These are phyloP conservation scores for Purpureocillium lavendulum DNA, from an alignment of 2,329 filamentous ascomycete species.

Conservation along the genomic window DNA sequence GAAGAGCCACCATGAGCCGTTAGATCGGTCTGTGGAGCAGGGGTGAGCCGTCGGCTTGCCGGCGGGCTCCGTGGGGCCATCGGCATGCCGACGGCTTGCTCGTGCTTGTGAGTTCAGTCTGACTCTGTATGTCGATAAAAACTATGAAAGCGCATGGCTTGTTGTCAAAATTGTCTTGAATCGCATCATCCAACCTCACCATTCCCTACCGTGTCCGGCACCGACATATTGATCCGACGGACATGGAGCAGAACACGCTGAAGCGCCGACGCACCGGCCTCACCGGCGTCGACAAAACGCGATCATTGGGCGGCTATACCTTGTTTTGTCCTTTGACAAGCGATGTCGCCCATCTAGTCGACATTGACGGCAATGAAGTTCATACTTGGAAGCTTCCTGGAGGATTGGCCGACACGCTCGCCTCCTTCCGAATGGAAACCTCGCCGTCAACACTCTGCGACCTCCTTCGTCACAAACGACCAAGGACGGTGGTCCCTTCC, in stretches of 20 bases:
- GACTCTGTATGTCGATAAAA: no score
- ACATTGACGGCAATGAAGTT: constrained; percentile 18
- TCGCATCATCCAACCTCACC: no score
- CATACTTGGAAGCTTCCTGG: constrained; percentile 20
- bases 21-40: no score
- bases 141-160: no score
- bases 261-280: constrained; percentile 18
- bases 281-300: constrained; percentile 16
- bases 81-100: no score
- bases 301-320: constrained; percentile 18
- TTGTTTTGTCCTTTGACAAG: constrained; percentile 20
- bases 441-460: constrained; percentile 19
- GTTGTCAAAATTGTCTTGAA: no score
- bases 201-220: no score
- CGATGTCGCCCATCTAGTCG: constrained; percentile 14
- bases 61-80: no score
- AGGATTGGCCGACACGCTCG: constrained; percentile 17
- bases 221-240: no score
- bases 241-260: constrained; percentile 20
- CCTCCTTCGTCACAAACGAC: constrained; percentile 7
- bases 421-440: constrained; percentile 18
- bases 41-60: no score
- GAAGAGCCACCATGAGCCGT: no score
- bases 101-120: no score
- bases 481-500: constrained; percentile 12